Percentiles rank a stretch among this genome's conserved stretches.
Evolutionary conservation across 192 early-diverging fungal species (phyloP).

Genomic region (Coemansia sp.): DNA sequence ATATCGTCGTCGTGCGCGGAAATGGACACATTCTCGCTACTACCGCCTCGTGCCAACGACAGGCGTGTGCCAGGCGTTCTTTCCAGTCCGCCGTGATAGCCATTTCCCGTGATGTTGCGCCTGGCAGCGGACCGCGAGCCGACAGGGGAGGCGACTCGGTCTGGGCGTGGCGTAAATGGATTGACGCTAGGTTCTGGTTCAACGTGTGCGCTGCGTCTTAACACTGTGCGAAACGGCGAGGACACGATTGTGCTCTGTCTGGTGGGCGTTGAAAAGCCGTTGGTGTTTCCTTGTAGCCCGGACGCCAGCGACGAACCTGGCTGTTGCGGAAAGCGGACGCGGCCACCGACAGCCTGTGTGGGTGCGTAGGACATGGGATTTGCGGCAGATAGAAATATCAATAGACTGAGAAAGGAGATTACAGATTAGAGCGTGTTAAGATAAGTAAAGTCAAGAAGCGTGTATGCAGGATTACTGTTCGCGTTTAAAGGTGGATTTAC

Average conservation of each 20-base stretch:
- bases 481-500: neutral
- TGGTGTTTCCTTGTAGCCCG: constrained; percentile 5
- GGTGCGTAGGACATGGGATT: constrained; percentile 22
- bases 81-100: constrained; percentile 9
- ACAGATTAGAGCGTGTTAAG: neutral
- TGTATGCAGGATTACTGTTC: neutral
- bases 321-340: constrained; percentile 35
- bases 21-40: neutral
- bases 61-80: neutral
- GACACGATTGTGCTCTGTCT: constrained; percentile 9
- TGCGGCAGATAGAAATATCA: neutral
- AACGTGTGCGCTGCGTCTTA: constrained; percentile 22
- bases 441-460: neutral
- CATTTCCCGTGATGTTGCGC: constrained; percentile 16
- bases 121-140: constrained; percentile 27
- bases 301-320: constrained; percentile 8
- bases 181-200: constrained; percentile 28
- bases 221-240: constrained; percentile 34
- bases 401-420: neutral
- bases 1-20: constrained; percentile 1
- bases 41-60: neutral
- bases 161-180: constrained; percentile 48
- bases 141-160: constrained; percentile 21
- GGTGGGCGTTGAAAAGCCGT: constrained; percentile 30
- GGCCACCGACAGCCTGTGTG: constrained; percentile 40